Conservation (phyloP, 1,139 yeast species). For the Saccharomyces uvarum region DNA sequence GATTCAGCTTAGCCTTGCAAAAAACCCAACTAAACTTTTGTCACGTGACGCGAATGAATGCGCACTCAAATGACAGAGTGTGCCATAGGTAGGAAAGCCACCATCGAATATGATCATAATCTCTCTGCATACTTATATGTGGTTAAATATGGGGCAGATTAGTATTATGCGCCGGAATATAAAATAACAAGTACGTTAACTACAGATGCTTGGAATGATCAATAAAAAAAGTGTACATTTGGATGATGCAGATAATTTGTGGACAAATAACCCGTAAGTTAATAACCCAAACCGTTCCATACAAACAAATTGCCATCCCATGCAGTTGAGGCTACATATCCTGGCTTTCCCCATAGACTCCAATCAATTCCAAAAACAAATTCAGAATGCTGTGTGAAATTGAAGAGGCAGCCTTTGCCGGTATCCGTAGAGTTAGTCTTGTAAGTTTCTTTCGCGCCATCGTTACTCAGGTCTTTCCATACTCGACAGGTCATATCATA, state of each 20-base stretch:
- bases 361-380: conserved; percentile 94
- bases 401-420: conserved; percentile 44
- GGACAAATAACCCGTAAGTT: neutral
- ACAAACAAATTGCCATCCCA: conserved; percentile 94
- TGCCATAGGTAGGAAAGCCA: neutral
- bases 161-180: neutral
- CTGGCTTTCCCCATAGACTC: conserved; percentile 94
- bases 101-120: neutral
- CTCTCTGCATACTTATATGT: neutral
- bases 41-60: neutral
- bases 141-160: neutral
- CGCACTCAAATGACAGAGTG: neutral
- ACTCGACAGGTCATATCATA: conserved; percentile 89
- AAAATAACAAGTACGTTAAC: neutral
- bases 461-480: conserved; percentile 69
- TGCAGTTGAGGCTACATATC: conserved; percentile 90
- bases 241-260: neutral
- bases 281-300: conserved; percentile 56
- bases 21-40: neutral
- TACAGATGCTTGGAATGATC: neutral
- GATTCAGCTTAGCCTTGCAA: neutral
- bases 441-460: conserved; percentile 39
- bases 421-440: conserved; percentile 37
- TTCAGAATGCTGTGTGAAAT: conserved; percentile 71
- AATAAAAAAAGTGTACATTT: neutral